Evolutionary conservation across 257 asterid species (phyloP).

Genomic region (Eustoma russellianum): DNA sequence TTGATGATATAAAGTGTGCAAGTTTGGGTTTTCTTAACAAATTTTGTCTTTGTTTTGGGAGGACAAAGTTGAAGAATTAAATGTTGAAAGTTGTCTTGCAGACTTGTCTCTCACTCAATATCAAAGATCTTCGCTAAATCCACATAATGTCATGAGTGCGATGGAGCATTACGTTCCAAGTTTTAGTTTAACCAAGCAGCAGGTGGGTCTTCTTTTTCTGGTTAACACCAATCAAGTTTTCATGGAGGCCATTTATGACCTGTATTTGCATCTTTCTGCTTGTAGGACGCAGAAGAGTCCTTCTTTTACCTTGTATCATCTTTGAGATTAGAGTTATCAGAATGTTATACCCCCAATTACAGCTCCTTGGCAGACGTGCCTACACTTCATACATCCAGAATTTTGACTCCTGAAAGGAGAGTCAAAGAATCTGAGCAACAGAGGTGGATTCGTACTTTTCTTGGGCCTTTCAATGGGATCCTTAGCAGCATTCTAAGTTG

Average conservation of each 20-base stretch:
- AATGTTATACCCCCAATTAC: slow-evolving; percentile 33
- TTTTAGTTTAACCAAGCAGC: slow-evolving; percentile 77
- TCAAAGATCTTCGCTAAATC: slow-evolving; percentile 50
- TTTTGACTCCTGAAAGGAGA: slow-evolving; percentile 24
- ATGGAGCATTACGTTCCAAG: slow-evolving; percentile 61
- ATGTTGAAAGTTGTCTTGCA: slow-evolving; percentile 24
- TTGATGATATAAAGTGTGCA: too few relatives aligned
- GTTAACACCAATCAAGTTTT: neutral
- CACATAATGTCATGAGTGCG: slow-evolving; percentile 64
- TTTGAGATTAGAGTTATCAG: slow-evolving; percentile 71
- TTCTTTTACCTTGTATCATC: slow-evolving; percentile 66
- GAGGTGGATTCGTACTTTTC: slow-evolving; percentile 63
- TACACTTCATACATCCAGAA: slow-evolving; percentile 33
- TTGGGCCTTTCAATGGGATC: slow-evolving; percentile 87
- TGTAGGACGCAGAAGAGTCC: slow-evolving; percentile 99
- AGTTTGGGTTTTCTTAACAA: neutral
- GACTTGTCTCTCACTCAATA: slow-evolving; percentile 51
- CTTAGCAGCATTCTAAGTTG: slow-evolving; percentile 69
- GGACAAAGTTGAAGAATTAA: neutral
- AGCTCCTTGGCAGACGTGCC: slow-evolving; percentile 56
- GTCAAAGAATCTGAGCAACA: slow-evolving; percentile 39
- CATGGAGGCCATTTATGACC: neutral
- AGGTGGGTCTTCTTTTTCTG: slow-evolving; percentile 32
- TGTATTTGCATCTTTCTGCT: slow-evolving; percentile 14
- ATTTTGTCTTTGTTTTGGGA: neutral